Evolutionary conservation across 805 yeast genomes (phyloP), one percentile per base, ranked within the genome.

Genomic region (Candida sanyiensis): DNA sequence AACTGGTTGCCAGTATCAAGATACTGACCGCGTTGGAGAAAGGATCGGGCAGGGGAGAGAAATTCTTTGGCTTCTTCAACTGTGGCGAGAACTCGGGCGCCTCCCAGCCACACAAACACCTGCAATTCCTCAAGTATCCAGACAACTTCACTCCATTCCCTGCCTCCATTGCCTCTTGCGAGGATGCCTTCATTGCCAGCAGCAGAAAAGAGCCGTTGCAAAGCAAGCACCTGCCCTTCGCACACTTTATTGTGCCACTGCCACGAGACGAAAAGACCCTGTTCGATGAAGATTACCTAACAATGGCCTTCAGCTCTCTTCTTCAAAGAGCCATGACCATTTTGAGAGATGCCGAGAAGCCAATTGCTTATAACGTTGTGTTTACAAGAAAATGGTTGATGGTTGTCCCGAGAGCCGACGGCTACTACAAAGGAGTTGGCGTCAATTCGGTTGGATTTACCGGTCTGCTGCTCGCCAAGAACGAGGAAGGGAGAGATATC

Each of bases 51-150:
- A 64, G 58, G 12, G 64, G 62, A 21, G 62, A 63, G 26, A 69
- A 73, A 40, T 81, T 84, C 69, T 68, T 89, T 57, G 88, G 88
- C 0, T 90, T 90, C 60, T 90, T 77, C 70, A 90, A 90, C 60
- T 79, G 86, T 54, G 98, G 98, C 7, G 77, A 79, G 15, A 71
- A 77, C 49, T 77, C 94, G 45, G 98, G 97, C 2, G 95, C 96
- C n/a, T 87, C 96, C 0, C 93, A 88, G 54, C 81, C 84, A 34
- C 98, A 90, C 64, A 87, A 85, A 57, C 98, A 90, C 62, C 61
- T 93, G 46, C 98, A 93, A 62, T 79, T 89, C 61, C 66, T 90
- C 72, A 69, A 77, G 31, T 64, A 84, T 31, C 94, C 96, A 2
- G 57, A 63, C 7, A 63, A 67, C 17, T 80, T 77, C 56, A 60